Conservation (phyloP, 352 stramenopile genomes). For the Aphanomyces stellatus region DNA sequence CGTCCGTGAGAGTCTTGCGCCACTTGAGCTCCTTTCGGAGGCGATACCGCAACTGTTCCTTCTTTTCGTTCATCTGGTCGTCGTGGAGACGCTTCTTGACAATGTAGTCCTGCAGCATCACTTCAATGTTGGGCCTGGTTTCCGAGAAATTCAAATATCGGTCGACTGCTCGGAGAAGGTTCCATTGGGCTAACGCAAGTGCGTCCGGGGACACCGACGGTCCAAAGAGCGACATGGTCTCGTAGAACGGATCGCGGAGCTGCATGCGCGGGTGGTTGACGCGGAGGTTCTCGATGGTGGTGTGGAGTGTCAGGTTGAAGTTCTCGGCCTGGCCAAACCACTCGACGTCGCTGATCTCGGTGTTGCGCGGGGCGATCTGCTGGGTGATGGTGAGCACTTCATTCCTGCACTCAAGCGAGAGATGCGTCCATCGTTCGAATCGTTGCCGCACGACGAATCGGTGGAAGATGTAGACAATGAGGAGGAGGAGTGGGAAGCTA, state of each 20-base stretch:
- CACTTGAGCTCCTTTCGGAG: conserved; percentile 17
- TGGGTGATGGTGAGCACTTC: conserved; percentile 13
- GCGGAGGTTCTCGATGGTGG: conserved; percentile 14
- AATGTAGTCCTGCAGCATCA: conserved; percentile 16
- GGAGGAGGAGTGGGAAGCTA: conserved; percentile 11
- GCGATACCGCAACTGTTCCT: conserved; percentile 5
- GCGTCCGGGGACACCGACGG: not conserved
- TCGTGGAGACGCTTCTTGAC: conserved; percentile 8
- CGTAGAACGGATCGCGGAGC: conserved; percentile 6
- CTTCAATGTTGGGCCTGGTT: conserved; percentile 17
- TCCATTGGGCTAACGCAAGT: conserved; percentile 13
- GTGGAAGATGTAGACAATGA: conserved; percentile 19
- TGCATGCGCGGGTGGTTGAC: conserved; percentile 17
- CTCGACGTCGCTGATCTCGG: conserved; percentile 18
- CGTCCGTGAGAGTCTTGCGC: not conserved
- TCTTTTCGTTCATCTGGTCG: conserved; percentile 16
- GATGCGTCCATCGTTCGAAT: not conserved
- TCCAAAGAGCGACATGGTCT: conserved; percentile 2
- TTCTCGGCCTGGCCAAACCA: conserved; percentile 20
- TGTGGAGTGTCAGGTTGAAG: conserved; percentile 13
- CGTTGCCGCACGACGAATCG: conserved; percentile 13
- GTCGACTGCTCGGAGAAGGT: conserved; percentile 9
- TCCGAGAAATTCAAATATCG: conserved; percentile 15
- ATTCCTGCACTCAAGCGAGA: not conserved
- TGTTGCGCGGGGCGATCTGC: conserved; percentile 1